phyloP scores from a whole-genome alignment of 345 rosid species.

The Hibiscus trionum region DNA sequence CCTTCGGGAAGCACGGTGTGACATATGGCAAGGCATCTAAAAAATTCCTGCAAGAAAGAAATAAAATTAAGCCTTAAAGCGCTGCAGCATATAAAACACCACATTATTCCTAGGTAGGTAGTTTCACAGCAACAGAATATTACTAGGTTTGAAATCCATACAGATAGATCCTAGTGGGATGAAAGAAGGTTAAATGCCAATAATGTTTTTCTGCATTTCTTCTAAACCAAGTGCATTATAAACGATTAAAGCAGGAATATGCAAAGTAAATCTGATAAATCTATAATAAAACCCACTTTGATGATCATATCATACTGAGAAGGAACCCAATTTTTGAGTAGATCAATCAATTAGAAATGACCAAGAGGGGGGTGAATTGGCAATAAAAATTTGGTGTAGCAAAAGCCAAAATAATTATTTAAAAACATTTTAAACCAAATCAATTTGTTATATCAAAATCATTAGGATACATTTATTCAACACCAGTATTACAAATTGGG shows the following conservation, averaged over 20 bases:
- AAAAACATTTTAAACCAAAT: no score
- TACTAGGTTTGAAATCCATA: not conserved
- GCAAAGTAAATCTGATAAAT: not conserved
- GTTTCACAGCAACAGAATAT: not conserved
- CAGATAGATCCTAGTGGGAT: not conserved
- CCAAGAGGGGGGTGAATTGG: no score
- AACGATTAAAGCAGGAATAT: not conserved
- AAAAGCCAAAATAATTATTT: no score
- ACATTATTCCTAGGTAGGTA: not conserved
- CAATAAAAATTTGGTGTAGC: no score
- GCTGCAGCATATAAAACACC: not conserved
- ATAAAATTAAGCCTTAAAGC: constrained; percentile 6
- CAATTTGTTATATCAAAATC: no score
- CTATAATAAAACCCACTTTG: not conserved
- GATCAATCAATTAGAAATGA: no score
- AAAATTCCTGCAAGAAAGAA: constrained; percentile 63
- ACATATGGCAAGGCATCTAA: constrained; percentile 98
- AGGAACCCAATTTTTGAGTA: not conserved
- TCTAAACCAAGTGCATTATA: not conserved
- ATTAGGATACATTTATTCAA: no score
- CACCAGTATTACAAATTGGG: not conserved
- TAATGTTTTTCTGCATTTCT: not conserved
- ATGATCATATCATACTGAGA: not conserved
- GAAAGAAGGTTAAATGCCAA: not conserved
- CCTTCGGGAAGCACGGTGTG: constrained; percentile 99